Conservation (phyloP, 202 grass and related monocot genomes). For the Brachypodium distachyon region DNA sequence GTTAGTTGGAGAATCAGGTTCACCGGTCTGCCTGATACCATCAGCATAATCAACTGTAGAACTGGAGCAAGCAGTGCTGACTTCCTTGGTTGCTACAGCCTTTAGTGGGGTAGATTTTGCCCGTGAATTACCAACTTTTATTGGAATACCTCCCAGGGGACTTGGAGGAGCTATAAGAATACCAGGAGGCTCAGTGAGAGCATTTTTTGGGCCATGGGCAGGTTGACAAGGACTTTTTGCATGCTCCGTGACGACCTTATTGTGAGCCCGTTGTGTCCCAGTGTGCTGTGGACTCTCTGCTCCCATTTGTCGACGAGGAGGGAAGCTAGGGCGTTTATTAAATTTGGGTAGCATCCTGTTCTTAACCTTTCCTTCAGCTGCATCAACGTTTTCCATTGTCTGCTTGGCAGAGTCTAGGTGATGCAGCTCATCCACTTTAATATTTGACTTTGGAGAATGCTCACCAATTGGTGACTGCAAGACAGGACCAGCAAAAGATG, state of each 20-base stretch:
- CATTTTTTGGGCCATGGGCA: constrained; percentile 20
- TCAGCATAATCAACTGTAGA: constrained; percentile 29
- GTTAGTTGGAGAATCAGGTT: constrained; percentile 34
- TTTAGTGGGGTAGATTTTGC: constrained; percentile 35
- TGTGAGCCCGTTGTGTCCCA: constrained; percentile 46
- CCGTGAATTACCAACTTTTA: constrained; percentile 21
- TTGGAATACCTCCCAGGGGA: constrained; percentile 18
- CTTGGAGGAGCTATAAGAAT: constrained; percentile 25
- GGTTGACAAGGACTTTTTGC: constrained; percentile 38
- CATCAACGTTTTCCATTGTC: constrained; percentile 24
- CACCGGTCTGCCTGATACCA: constrained; percentile 30
- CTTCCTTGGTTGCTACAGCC: constrained; percentile 21
- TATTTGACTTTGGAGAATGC: constrained; percentile 42
- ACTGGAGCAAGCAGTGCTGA: constrained; percentile 21
- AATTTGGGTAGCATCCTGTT: constrained; percentile 32
- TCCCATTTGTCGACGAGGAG: constrained; percentile 23
- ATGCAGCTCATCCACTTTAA: constrained; percentile 30
- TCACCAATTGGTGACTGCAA: constrained; percentile 78
- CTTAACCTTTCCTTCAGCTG: constrained; percentile 31
- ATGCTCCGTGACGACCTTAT: constrained; percentile 27
- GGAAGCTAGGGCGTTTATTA: constrained; percentile 34
- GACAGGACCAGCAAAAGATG: constrained; percentile 22
- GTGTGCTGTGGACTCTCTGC: constrained; percentile 33
- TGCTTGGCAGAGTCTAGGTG: constrained; percentile 42
- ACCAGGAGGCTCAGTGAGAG: constrained; percentile 7